Evolutionary conservation across 2,329 filamentous ascomycete species (phyloP), one percentile per base, ranked within the genome.

Genomic region (Penicillium verrucosum): DNA sequence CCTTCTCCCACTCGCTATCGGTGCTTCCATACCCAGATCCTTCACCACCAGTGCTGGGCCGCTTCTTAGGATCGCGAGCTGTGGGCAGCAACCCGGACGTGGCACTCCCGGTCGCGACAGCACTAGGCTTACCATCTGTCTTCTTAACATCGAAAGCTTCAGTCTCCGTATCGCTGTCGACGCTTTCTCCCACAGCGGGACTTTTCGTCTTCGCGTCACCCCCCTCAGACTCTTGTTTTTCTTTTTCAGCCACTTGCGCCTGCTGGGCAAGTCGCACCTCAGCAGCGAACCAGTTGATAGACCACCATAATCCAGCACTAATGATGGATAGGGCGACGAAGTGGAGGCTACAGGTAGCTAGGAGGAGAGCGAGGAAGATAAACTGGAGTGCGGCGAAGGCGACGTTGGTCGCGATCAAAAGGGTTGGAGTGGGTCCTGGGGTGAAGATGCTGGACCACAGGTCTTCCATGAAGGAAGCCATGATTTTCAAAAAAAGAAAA

Each of bases 1-100:
- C 89, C 80, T 94, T 95, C 79, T 97, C 93, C 93, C 93, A 97
- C 77, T 97, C 93, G 69, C 93, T 93, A 77, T 97, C 93, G 5
- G 92, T 97, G 75, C 91, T 93, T 60, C 81, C 68, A 61, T 84
- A 82, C 11, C 80, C 81, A n/a, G 77, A 79, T 51, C 70, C 80
- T 51, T 80, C 80, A 54, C 80, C 80, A 11, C 77, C 73, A 54
- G 75, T 66, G 60, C 71, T 78, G 66, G 68, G 73, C 57, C 77
- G 73, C 69, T 79, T 79, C 70, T 75, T 77, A 60, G 79, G 32
- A 44, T 74, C 75, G 32, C 63, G 65, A 16, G 67, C 68, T 44
- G 80, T 78, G 49, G 78, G 79, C 74, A 82, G 85, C 62, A 85
- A 69, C 60, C 81, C 64, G 11, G 59, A 66, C 14, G 67, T 45